These are phyloP conservation scores for Astrocystis sublimbata DNA, from an alignment of 495 filamentous ascomycete genomes.

Conservation along the genomic window DNA sequence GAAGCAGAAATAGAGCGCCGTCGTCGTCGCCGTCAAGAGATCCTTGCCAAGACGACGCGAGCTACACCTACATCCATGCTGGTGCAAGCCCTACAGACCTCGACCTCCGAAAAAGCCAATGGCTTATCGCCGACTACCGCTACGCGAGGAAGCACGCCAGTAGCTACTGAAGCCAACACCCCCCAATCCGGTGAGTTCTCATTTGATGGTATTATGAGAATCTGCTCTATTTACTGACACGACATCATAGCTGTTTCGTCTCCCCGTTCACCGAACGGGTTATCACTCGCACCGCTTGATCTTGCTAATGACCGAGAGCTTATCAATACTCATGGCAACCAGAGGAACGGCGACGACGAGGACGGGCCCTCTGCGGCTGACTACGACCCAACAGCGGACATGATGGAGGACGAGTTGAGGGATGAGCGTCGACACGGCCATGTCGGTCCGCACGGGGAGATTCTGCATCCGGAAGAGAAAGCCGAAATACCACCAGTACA, in stretches of 20 bases:
- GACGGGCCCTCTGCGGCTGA: slow-evolving; percentile 90
- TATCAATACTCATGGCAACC: slow-evolving; percentile 56
- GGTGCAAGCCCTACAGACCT: slow-evolving; percentile 72
- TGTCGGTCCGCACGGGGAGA: slow-evolving; percentile 47
- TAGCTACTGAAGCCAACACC: slow-evolving; percentile 40
- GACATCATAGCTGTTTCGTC: slow-evolving; percentile 34
- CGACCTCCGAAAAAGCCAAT: slow-evolving; percentile 57
- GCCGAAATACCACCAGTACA: slow-evolving; percentile 41
- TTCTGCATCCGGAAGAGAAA: slow-evolving; percentile 33
- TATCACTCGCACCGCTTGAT: slow-evolving; percentile 35
- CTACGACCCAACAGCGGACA: slow-evolving; percentile 91
- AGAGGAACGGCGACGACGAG: slow-evolving; percentile 51
- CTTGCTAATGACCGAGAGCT: slow-evolving; percentile 60
- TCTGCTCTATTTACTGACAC: slow-evolving; percentile 21
- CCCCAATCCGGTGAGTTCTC: slow-evolving; percentile 46
- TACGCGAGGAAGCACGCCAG: slow-evolving; percentile 44
- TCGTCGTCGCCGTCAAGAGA: slow-evolving; percentile 81
- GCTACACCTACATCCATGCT: slow-evolving; percentile 71
- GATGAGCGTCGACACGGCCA: slow-evolving; percentile 63
- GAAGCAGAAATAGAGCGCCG: slow-evolving; percentile 81
- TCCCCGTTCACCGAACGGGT: slow-evolving; percentile 40
- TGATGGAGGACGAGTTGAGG: slow-evolving; percentile 81
- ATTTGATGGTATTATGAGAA: background rate
- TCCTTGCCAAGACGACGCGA: slow-evolving; percentile 81
- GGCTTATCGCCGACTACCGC: slow-evolving; percentile 55